phyloP scores from a whole-genome alignment of 768 basidiomycete genomes.

The Suillus americanus region DNA sequence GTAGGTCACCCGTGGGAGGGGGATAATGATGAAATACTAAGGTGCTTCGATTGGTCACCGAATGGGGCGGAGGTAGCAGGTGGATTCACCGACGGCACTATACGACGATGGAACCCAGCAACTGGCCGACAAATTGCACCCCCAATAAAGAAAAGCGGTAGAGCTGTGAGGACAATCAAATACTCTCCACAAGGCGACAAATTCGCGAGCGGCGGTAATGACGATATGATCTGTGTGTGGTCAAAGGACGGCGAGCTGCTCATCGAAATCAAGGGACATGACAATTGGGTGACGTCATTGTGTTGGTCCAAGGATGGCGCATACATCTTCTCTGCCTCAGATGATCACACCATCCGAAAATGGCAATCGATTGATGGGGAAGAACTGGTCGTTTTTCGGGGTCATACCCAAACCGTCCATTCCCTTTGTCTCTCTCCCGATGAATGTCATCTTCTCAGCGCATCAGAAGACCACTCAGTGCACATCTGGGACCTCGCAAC shows the following conservation, averaged over 20 bases:
- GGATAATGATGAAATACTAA: neutral
- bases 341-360: neutral
- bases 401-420: neutral
- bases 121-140: neutral
- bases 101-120: constrained; percentile 14
- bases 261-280: neutral
- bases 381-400: neutral
- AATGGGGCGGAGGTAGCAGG: constrained; percentile 13
- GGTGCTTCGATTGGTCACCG: constrained; percentile 14
- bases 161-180: neutral
- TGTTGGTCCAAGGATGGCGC: constrained; percentile 2
- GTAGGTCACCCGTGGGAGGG: neutral
- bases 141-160: neutral
- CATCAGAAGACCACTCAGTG: neutral
- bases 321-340: neutral
- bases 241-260: neutral
- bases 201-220: neutral
- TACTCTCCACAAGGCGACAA: neutral
- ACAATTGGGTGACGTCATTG: neutral
- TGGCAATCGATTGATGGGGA: neutral
- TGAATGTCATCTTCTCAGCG: neutral
- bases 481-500: constrained; percentile 2
- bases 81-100: constrained; percentile 8
- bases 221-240: neutral
- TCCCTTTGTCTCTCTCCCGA: neutral